Conservation (phyloP, 1,284 basidiomycete genomes). For the Phellinidium pouzarii region DNA sequence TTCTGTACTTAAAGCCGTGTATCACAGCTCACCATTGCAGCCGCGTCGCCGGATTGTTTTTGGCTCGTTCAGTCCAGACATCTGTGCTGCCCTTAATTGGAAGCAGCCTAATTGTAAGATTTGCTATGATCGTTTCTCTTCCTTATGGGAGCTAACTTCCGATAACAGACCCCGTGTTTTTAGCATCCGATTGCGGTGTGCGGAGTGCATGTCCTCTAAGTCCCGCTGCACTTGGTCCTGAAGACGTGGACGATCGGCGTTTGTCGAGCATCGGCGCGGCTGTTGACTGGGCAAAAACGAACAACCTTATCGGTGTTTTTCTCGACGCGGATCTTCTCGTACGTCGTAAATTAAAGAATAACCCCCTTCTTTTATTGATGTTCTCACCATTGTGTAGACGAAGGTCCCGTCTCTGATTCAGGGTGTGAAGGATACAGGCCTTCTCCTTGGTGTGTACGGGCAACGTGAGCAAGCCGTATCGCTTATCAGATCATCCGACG, state of each 20-base stretch:
- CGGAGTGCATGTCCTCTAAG: constrained; percentile 34
- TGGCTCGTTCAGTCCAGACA: constrained; percentile 81
- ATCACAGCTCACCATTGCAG: constrained; percentile 53
- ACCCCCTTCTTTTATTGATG: constrained; percentile 11
- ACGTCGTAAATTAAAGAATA: no score
- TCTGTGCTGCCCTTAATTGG: constrained; percentile 92
- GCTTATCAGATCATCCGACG: constrained; percentile 34
- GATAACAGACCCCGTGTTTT: constrained; percentile 84
- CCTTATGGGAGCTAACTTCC: constrained; percentile 4
- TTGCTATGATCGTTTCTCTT: constrained; percentile 16
- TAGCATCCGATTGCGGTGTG: constrained; percentile 82
- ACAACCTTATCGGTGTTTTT: constrained; percentile 91
- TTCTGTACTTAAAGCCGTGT: constrained; percentile 74
- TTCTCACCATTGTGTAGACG: constrained; percentile 22
- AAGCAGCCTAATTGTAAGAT: constrained; percentile 95
- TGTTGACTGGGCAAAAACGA: constrained; percentile 89
- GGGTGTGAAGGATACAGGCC: constrained; percentile 82
- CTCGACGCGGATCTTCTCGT: constrained; percentile 87
- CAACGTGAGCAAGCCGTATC: constrained; percentile 38
- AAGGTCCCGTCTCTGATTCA: constrained; percentile 80
- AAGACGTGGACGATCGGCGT: constrained; percentile 45
- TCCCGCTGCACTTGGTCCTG: constrained; percentile 37
- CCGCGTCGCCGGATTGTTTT: constrained; percentile 74
- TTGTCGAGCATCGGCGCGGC: constrained; percentile 80
- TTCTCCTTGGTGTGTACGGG: constrained; percentile 79